Conservation (phyloP, 2,329 filamentous ascomycete genomes). For the Beauveria sp. region DNA sequence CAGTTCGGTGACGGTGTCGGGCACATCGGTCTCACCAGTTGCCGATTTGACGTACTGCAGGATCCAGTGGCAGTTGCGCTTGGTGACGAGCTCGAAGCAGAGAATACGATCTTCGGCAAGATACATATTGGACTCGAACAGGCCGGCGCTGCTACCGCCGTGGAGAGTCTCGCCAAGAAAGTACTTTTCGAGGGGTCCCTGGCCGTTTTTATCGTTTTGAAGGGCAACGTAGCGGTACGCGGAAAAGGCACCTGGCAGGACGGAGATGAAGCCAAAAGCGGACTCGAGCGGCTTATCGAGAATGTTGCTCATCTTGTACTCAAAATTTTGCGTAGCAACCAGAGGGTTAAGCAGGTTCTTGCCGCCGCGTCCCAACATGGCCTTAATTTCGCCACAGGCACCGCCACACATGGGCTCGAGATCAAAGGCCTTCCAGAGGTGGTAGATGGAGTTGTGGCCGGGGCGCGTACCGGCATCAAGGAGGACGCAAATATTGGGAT, state of each 20-base stretch:
- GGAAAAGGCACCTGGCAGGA: slow-evolving; percentile 95
- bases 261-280: slow-evolving; percentile 94
- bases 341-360: slow-evolving; percentile 89
- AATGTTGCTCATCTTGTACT: slow-evolving; percentile 99
- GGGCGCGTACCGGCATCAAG: slow-evolving; percentile 95
- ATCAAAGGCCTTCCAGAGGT: slow-evolving; percentile 97
- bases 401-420: slow-evolving; percentile 96
- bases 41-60: slow-evolving; percentile 97
- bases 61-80: slow-evolving; percentile 96
- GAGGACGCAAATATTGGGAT: slow-evolving; percentile 94
- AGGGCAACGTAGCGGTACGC: slow-evolving; percentile 91
- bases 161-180: slow-evolving; percentile 97
- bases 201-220: slow-evolving; percentile 92
- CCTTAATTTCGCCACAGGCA: slow-evolving; percentile 97
- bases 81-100: slow-evolving; percentile 96
- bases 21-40: slow-evolving; percentile 93
- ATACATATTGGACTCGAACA: slow-evolving; percentile 99
- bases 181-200: slow-evolving; percentile 92
- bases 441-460: slow-evolving; percentile 90
- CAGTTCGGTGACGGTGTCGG: slow-evolving; percentile 86
- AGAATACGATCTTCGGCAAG: slow-evolving; percentile 97
- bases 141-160: slow-evolving; percentile 80
- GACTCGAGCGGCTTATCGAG: slow-evolving; percentile 96
- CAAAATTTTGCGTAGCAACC: slow-evolving; percentile 95
- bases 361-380: slow-evolving; percentile 79